Evolutionary conservation across 441 rosid genomes (phyloP), one percentile per base, ranked within the genome.

Genomic region (Adansonia grandidieri): DNA sequence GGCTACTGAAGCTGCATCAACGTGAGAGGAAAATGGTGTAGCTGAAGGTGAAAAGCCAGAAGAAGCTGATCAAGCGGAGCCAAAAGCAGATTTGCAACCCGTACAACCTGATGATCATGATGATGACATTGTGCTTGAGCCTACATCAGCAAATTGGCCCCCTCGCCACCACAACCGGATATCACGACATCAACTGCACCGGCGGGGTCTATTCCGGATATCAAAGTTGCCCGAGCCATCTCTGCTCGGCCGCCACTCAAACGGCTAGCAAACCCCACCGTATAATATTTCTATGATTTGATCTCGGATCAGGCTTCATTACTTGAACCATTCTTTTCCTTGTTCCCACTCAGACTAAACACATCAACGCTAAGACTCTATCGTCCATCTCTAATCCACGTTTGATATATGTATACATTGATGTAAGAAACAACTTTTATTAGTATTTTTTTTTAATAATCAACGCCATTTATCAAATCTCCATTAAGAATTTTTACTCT

Each of bases 231-330:
- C 19, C 51, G 80, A 65, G 65, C 48, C 28, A 77, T 54, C 32
- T 42, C 77, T 10, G 83, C 75, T 64, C 91, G 89, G 1, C 90
- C 79, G 58, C 91, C 92, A 5, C 79, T 90, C 7, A 47, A 68
- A 79, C 77, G 10, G 85, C 83, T 17, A 86, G 88, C 77, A 83
- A 80, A 81, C 53, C 68, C 79, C 0, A 7, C 57, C n/a, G 0
- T 44, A 17, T 6, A 14, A 17, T 48, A 4, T 32, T 11, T 53
- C 19, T 51, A 40, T 54, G 80, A 77, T 22, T 40, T 57, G 89
- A 91, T 89, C 93, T 89, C 95, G 95, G 95, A 91, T 93, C 93
- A 91, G 95, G 95, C 95, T 91, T 91, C 95, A 89, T 91, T 91
- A 91, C 87, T 91, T 75, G 87, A 90, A 83, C 88, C 88, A 60